These are phyloP conservation scores for Neonectria faginata DNA, from an alignment of 2,329 filamentous ascomycete species.

Conservation along the genomic window DNA sequence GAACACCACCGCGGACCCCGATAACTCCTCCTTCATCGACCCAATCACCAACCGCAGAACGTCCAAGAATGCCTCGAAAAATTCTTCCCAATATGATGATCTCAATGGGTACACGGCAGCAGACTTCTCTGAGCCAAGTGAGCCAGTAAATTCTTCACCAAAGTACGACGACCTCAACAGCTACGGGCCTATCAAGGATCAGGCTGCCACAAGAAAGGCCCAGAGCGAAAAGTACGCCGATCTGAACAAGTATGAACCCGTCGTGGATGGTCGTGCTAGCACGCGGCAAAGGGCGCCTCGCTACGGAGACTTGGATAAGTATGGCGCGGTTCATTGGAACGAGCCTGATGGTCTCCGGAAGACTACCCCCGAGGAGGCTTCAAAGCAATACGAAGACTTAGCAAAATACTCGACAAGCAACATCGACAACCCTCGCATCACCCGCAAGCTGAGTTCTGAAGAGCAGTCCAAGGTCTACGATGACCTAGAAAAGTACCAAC, in stretches of 20 bases:
- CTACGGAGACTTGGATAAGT: conserved; percentile 54
- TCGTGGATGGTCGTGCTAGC: conserved; percentile 45
- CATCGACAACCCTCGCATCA: conserved; percentile 45
- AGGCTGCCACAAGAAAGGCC: conserved; percentile 36
- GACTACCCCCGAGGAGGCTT: conserved; percentile 42
- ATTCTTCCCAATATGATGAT: conserved; percentile 47
- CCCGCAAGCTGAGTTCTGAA: conserved; percentile 46
- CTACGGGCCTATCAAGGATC: conserved; percentile 52
- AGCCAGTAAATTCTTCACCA: conserved; percentile 40
- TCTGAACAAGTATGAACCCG: conserved; percentile 52
- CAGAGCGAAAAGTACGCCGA: conserved; percentile 46
- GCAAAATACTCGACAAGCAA: conserved; percentile 48
- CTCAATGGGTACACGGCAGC: conserved; percentile 51
- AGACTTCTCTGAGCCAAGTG: conserved; percentile 40
- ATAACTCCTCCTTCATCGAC: conserved; percentile 57
- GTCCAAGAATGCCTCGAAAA: conserved; percentile 38
- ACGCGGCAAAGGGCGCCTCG: conserved; percentile 41
- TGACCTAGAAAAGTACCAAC: conserved; percentile 55
- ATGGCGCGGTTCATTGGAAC: conserved; percentile 51
- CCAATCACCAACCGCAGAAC: conserved; percentile 70
- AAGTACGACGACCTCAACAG: conserved; percentile 51
- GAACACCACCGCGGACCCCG: conserved; percentile 39
- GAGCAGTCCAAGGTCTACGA: conserved; percentile 53
- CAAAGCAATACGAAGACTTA: conserved; percentile 54
- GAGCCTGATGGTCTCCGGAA: conserved; percentile 43